These are phyloP conservation scores for Fraxinus excelsior DNA, from an alignment of 257 asterid species.

Conservation along the genomic window DNA sequence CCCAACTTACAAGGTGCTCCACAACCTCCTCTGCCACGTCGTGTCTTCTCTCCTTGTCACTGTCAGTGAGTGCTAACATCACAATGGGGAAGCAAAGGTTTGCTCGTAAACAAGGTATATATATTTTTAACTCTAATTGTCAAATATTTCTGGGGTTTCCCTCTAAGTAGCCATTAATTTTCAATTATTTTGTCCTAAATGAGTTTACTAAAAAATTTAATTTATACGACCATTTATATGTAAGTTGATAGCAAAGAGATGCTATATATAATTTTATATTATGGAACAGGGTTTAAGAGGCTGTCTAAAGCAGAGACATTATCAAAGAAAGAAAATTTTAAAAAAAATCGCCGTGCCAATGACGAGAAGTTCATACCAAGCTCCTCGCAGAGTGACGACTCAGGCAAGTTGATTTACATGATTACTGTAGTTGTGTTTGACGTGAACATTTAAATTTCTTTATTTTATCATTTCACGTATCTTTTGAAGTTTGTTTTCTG, in stretches of 20 bases:
- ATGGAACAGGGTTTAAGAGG: constrained; percentile 30
- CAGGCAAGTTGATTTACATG: constrained; percentile 24
- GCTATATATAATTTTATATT: not conserved
- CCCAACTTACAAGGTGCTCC: not conserved
- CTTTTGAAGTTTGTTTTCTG: not conserved
- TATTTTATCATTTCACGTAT: not conserved
- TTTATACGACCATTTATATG: not conserved
- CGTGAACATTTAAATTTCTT: not conserved
- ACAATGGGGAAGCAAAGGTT: constrained; percentile 22
- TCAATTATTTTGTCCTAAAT: not conserved
- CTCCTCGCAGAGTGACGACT: constrained; percentile 23
- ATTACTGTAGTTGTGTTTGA: not conserved
- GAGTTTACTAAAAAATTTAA: not conserved
- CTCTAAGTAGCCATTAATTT: not conserved
- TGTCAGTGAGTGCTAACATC: not conserved
- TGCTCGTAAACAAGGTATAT: constrained; percentile 18
- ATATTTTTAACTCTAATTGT: not conserved
- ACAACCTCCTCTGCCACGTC: not conserved
- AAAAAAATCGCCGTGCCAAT: constrained; percentile 6
- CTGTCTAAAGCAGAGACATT: constrained; percentile 4
- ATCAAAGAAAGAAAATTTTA: constrained; percentile 13
- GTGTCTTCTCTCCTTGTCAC: not conserved
- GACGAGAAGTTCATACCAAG: constrained; percentile 6
- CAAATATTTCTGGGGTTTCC: not conserved
- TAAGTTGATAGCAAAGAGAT: not conserved